These are phyloP conservation scores for Caryopteris hybrid DNA, from an alignment of 305 asterid genomes.

Conservation along the genomic window DNA sequence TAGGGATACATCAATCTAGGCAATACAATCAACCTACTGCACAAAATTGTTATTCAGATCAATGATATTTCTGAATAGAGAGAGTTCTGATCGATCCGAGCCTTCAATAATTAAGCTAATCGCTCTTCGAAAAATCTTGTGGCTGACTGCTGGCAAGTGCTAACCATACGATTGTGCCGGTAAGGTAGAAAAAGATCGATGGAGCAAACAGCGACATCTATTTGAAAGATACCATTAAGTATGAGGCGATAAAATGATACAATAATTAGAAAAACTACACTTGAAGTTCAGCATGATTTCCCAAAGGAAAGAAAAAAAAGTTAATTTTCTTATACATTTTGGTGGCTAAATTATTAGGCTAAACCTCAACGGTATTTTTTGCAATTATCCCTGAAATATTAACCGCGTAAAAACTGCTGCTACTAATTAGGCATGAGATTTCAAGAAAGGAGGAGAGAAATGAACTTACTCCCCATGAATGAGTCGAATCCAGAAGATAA, in stretches of 20 bases:
- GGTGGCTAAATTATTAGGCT: too few species aligned
- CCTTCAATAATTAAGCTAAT: constrained; percentile 25
- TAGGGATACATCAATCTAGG: constrained; percentile 5
- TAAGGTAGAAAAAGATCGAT: constrained; percentile 91
- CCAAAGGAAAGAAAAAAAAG: too few species aligned
- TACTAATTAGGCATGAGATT: not conserved
- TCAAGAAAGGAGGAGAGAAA: not conserved
- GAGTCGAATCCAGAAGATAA: constrained; percentile 88
- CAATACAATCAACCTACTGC: constrained; percentile 23
- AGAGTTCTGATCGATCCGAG: constrained; percentile 6
- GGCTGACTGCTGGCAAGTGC: constrained; percentile 91
- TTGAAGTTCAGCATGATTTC: too few species aligned
- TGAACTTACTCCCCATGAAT: constrained; percentile 90
- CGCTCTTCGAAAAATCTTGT: constrained; percentile 61
- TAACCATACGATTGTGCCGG: constrained; percentile 91
- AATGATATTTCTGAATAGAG: constrained; percentile 25
- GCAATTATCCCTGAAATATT: too few species aligned
- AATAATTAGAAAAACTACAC: not conserved
- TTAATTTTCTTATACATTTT: too few species aligned
- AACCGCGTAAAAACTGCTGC: not conserved
- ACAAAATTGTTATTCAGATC: constrained; percentile 41
- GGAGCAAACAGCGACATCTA: constrained; percentile 91
- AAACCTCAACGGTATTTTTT: too few species aligned
- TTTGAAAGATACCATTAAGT: not conserved
- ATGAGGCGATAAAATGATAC: not conserved